A percentile compares a stretch with the other conserved stretches of the same genome.
Conservation (phyloP, 345 rosid species). For the Ricinus communis region DNA sequence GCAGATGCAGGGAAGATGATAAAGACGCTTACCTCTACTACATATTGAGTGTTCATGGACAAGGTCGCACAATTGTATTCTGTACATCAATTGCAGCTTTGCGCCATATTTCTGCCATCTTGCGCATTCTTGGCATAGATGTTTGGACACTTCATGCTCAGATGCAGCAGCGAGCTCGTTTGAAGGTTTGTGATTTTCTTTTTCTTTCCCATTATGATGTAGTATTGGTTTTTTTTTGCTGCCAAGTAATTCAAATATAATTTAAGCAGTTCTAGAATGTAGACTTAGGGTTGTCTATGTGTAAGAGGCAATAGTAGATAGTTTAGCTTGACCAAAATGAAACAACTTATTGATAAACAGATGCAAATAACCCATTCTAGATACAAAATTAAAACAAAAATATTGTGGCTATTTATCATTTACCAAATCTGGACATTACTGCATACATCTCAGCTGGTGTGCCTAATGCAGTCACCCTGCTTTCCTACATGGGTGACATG, state of each 20-base stretch:
- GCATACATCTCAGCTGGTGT: too few relatives aligned
- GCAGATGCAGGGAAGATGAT: constrained; percentile 89
- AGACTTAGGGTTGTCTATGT: background rate
- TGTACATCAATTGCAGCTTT: constrained; percentile 94
- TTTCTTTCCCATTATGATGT: background rate
- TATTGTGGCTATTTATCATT: background rate
- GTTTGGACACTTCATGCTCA: constrained; percentile 79
- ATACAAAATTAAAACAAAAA: background rate
- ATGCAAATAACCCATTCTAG: background rate
- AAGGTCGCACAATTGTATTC: constrained; percentile 90
- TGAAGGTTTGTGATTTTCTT: constrained; percentile 56
- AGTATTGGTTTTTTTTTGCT: background rate
- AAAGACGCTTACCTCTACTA: constrained; percentile 87
- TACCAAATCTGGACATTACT: background rate
- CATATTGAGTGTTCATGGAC: constrained; percentile 85
- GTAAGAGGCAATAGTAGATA: background rate
- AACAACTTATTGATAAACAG: background rate
- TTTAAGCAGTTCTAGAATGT: background rate
- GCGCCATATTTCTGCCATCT: constrained; percentile 74
- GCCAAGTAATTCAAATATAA: background rate
- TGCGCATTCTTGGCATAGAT: constrained; percentile 72
- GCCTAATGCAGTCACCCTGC: too few relatives aligned
- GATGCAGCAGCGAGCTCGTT: constrained; percentile 96
- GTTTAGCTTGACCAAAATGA: background rate
- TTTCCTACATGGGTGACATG: too few relatives aligned